Base-by-base conservation (phyloP, 1,284 basidiomycete species). In the Quambalaria eucalypti region DNA sequence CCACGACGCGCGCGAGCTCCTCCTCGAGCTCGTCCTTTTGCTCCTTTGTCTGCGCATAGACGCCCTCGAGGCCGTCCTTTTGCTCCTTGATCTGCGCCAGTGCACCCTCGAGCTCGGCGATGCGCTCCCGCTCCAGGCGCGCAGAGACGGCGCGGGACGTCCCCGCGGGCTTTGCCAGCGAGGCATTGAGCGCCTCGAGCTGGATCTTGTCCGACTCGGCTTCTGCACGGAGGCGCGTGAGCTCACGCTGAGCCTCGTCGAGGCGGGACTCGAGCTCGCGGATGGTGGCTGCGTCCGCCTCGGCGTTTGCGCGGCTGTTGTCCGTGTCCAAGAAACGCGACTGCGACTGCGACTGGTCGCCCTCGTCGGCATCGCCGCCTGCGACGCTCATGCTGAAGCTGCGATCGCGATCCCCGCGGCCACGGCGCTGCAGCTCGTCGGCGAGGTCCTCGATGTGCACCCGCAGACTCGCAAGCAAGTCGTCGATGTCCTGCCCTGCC, bases 11-110 rank as follows among this genome's bases (percentile, higher is more conserved):
- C 36, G 57, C 54, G 14, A 73, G 59, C 39, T 70, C 70, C 29
- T 66, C 59, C 50, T 65, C 68, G 40, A 73, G 62, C 28, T 66
- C 65, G 16, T 61, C 61, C 12, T 65, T 62, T 44, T 67, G 66
- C 38, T 62, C 69, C 56, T 73, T 67, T n/a, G 69, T 52, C 28
- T 61, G 40, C 10, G 57, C 44, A 12, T 51, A 7, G 12, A 48
- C 8, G 23, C 36, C 59, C 50, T 65, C 68, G 40, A 73, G 62
- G 29, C 65, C 65, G 16, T 61, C 61, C 12, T 65, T 62, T 44
- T 67, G 66, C 38, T 62, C 69, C 56, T 73, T 67, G 19, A 71
- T 52, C 28, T 61, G 40, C 10, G 57, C 44, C 44, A 25, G 16
- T 14, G 3, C 29, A 21, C 12, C n/a, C 26, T 7, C 38, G 14